Base-by-base conservation (phyloP, 1,139 yeast genomes). In the Tardiomyces digboiensis region DNA sequence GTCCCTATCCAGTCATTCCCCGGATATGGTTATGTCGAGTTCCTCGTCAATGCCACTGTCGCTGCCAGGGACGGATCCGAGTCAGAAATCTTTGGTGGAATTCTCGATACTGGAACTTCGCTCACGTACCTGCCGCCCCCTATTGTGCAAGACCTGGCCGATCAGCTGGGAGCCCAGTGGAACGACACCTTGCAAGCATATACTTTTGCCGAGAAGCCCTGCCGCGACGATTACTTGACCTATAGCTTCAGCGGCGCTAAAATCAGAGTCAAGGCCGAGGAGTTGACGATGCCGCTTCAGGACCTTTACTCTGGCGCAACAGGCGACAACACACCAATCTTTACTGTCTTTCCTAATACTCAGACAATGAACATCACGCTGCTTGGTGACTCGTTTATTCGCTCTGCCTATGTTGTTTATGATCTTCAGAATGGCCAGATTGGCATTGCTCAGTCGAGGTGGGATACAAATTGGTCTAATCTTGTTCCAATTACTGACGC, bases 341-440 rank as follows among this genome's bases (percentile, higher is more conserved):
- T 53, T 33, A 38, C 54, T n/a, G 40, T 52, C 29, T 40, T 48
- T 37, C 44, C 49, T 7, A 22, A 22, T 36, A 19, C 41, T 10
- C 41, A 47, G 42, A 29, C 47, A 6, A 40, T 38, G 39, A 20
- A 22, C 40, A 50, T 51, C 41, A n/a, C n/a, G n/a, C 66, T 76
- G 12, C 59, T 85, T n/a, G 95, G 95, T 41, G 94, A 84, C 60
- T 74, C 80, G 36, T 78, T 85, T 62, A 65, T 86, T 54, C 71
- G 86, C 48, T 70, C 75, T 43, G 87, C 84, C 8, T 86, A 86
- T 58, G 75, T 79, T 43, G 94, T 85, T 38, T 85, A 75, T 53
- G 88, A 86, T 60, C 66, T 83, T 49, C 88, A 81, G 23, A 75
- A 74, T 52, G 61, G 65, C 42, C 75, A 78, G 55, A 68, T 85